These are phyloP conservation scores for Spinellus fusiger DNA, from an alignment of 192 early-diverging fungal genomes.

Conservation along the genomic window DNA sequence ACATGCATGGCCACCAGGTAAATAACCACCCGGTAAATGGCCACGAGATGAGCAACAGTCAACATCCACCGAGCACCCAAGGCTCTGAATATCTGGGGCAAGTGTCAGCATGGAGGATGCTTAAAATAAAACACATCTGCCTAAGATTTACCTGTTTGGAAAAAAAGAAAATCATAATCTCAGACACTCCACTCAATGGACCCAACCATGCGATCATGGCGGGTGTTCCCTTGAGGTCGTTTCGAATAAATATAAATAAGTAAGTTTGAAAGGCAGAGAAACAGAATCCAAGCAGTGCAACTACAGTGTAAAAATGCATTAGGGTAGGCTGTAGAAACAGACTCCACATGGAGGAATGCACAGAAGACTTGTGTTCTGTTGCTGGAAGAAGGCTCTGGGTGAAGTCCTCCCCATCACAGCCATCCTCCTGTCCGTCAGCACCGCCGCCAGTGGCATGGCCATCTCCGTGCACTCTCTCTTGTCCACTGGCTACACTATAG, in stretches of 20 bases:
- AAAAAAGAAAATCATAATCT: slow-evolving; percentile 10
- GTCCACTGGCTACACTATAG: not conserved
- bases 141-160: slow-evolving; percentile 19
- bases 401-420: not conserved
- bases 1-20: not conserved
- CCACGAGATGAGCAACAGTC: not conserved
- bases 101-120: not conserved
- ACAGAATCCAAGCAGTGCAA: slow-evolving; percentile 4
- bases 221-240: slow-evolving; percentile 11
- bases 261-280: slow-evolving; percentile 13
- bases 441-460: not conserved
- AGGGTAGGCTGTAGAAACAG: not conserved
- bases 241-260: slow-evolving; percentile 16
- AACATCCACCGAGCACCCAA: slow-evolving; percentile 2
- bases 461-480: not conserved
- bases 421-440: not conserved
- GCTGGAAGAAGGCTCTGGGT: not conserved
- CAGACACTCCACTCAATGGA: slow-evolving; percentile 11
- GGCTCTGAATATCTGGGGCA: not conserved
- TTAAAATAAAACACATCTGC: no score
- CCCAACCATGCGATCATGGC: slow-evolving; percentile 11
- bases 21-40: not conserved
- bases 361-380: not conserved
- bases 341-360: slow-evolving; percentile 7
- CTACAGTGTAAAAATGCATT: slow-evolving; percentile 8